Evolutionary conservation across 495 filamentous ascomycete genomes (phyloP), one percentile per base, ranked within the genome.

Genomic region (Barbatosphaeria neglecta): DNA sequence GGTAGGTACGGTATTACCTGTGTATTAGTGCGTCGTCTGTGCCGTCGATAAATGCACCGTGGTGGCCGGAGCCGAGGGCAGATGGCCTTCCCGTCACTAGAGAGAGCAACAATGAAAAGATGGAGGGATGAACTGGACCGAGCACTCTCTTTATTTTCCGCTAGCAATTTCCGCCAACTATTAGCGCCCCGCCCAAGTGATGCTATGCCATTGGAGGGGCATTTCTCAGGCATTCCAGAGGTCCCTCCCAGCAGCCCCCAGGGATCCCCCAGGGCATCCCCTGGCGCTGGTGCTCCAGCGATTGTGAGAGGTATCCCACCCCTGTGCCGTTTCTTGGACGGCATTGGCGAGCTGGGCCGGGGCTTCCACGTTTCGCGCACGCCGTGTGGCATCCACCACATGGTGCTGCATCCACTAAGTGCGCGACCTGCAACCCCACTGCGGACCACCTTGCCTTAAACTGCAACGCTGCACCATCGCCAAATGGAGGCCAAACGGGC

Each of bases 301-400:
- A n/a, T 16, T n/a, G 31, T 35, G 13, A n/a, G 31, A 20, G 39
- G 20, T 15, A 4, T 2, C n/a, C 2, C 20, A 19, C 39, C 39
- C 39, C 39, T 41, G 39, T 41, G 20, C 2, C 4, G 22, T 11
- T 22, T 22, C 39, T 1, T 11, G 20, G 3, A 24, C 18, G 22
- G 39, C 31, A 35, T 35, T 35, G 22, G 39, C 20, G 10, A 24
- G 20, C 22, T 6, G n/a, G 20, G 13, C 39, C 22, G 16, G 39
- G 20, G 5, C 39, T 23, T 41, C 39, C 39, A 41, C 39, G 39
- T 41, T 41, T 41, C 39, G 39, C 17, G 39, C 39, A 41, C 39
- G 39, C 39, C 16, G 39, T 22, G 20, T 24, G 19, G 39, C 39
- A 19, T 19, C 39, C 20, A 41, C 39, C 22, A 22, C 39, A 41